These are phyloP conservation scores for Beauveria bassiana DNA, from an alignment of 2,329 filamentous ascomycete species.

Conservation along the genomic window DNA sequence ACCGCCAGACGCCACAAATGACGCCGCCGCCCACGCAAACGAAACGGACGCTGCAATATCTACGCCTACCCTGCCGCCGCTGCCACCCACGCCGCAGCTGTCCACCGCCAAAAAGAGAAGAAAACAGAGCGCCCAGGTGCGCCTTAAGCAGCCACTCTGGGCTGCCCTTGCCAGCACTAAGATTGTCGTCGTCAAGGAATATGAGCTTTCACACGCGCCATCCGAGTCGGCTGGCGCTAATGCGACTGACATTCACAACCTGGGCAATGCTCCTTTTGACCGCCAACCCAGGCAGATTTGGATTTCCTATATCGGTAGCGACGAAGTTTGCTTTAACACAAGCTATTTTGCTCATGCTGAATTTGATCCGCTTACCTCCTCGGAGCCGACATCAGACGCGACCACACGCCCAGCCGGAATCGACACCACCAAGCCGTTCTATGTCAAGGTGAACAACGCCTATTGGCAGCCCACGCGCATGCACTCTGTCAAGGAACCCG, in stretches of 20 bases:
- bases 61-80: conserved; percentile 1
- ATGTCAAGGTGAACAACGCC: conserved; percentile 69
- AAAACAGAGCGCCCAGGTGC: conserved; percentile 84
- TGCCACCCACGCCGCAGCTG: conserved; percentile 33
- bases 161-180: conserved; percentile 92
- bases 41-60: not conserved
- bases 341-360: conserved; percentile 51
- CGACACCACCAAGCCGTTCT: conserved; percentile 67
- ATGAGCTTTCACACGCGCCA: conserved; percentile 71
- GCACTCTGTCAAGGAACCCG: conserved; percentile 35
- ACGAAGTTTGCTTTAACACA: conserved; percentile 70
- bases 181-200: conserved; percentile 90
- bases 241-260: conserved; percentile 68
- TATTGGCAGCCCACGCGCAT: conserved; percentile 74
- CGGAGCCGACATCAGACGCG: not conserved
- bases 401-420: conserved; percentile 39
- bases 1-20: conserved; percentile 21
- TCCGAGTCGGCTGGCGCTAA: conserved; percentile 67
- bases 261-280: conserved; percentile 68
- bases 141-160: conserved; percentile 88
- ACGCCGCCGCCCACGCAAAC: conserved; percentile 7
- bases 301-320: conserved; percentile 72
- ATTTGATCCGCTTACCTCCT: conserved; percentile 20
- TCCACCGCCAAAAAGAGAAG: conserved; percentile 69
- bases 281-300: conserved; percentile 65